These are phyloP conservation scores for Epichloe amarillans DNA, from an alignment of 2,329 filamentous ascomycete genomes.

Conservation along the genomic window DNA sequence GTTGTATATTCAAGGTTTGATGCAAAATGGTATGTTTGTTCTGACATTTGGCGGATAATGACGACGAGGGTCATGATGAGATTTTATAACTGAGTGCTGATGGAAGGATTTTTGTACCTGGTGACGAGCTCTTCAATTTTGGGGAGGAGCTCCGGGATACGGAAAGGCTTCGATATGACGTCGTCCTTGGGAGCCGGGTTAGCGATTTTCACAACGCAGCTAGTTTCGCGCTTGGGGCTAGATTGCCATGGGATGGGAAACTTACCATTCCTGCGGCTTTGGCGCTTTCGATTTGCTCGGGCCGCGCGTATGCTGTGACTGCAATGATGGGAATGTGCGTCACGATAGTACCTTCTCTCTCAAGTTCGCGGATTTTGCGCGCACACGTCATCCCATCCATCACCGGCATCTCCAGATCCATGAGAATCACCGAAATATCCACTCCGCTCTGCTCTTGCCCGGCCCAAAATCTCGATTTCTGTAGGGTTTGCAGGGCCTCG, in stretches of 20 bases:
- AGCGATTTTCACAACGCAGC: not conserved
- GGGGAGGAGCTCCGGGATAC: conserved; percentile 55
- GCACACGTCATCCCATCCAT: conserved; percentile 73
- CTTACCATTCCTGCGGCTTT: conserved; percentile 60
- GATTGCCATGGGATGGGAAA: conserved; percentile 7
- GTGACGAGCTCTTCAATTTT: conserved; percentile 47
- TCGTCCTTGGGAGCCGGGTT: conserved; percentile 38
- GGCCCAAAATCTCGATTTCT: conserved; percentile 42
- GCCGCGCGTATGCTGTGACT: conserved; percentile 70
- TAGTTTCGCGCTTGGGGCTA: not conserved
- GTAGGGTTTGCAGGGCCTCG: conserved; percentile 45
- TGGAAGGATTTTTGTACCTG: conserved; percentile 23
- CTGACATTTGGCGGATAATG: not conserved
- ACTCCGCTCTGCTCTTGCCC: conserved; percentile 32
- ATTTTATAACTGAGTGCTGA: conserved; percentile 8
- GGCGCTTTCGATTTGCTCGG: conserved; percentile 59
- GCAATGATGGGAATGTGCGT: conserved; percentile 64
- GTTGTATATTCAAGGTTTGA: too few species aligned
- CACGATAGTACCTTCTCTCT: conserved; percentile 45
- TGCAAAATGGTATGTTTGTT: too few species aligned
- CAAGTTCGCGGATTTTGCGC: conserved; percentile 52
- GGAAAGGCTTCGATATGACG: conserved; percentile 69
- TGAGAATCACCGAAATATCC: conserved; percentile 55
- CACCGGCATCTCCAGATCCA: conserved; percentile 75
- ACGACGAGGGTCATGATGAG: not conserved